These are phyloP conservation scores for Fusarium caatingaense DNA, from an alignment of 2,329 filamentous ascomycete genomes.

Conservation along the genomic window DNA sequence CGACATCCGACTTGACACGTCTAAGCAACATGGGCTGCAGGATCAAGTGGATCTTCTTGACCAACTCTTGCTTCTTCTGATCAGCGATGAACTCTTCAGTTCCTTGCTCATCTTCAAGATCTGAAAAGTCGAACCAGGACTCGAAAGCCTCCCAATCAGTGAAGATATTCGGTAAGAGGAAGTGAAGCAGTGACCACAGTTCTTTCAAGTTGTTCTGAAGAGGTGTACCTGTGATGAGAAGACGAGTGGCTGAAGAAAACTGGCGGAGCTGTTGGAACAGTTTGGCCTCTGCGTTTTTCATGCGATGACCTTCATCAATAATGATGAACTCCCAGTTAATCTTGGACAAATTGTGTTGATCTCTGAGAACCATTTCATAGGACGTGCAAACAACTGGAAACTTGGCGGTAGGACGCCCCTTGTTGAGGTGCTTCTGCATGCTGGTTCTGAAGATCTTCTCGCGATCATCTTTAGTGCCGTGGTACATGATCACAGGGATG, in stretches of 20 bases:
- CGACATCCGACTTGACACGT: constrained; percentile 92
- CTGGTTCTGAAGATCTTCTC: constrained; percentile 77
- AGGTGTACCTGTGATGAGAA: constrained; percentile 94
- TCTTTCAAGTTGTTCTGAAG: constrained; percentile 96
- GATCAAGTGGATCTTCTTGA: constrained; percentile 88
- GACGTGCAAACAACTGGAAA: constrained; percentile 96
- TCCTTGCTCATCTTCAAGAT: constrained; percentile 83
- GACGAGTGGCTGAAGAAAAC: constrained; percentile 88
- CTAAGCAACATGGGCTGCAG: constrained; percentile 90
- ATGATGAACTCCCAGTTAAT: constrained; percentile 99
- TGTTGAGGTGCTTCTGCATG: constrained; percentile 76
- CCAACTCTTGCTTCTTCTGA: constrained; percentile 65
- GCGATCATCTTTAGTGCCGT: constrained; percentile 84
- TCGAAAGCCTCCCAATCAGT: constrained; percentile 94
- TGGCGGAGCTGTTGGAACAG: constrained; percentile 89
- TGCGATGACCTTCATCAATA: constrained; percentile 95
- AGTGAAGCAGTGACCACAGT: constrained; percentile 94
- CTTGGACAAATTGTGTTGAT: constrained; percentile 81
- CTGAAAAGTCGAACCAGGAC: constrained; percentile 96
- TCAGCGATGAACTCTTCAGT: constrained; percentile 84
- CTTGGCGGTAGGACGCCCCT: constrained; percentile 66
- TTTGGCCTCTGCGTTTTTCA: constrained; percentile 96
- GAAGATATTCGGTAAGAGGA: constrained; percentile 91
- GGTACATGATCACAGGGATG: constrained; percentile 91
- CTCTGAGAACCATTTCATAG: constrained; percentile 95